phyloP scores from a whole-genome alignment of 2,329 filamentous ascomycete genomes.

The Blastomyces gilchristii region DNA sequence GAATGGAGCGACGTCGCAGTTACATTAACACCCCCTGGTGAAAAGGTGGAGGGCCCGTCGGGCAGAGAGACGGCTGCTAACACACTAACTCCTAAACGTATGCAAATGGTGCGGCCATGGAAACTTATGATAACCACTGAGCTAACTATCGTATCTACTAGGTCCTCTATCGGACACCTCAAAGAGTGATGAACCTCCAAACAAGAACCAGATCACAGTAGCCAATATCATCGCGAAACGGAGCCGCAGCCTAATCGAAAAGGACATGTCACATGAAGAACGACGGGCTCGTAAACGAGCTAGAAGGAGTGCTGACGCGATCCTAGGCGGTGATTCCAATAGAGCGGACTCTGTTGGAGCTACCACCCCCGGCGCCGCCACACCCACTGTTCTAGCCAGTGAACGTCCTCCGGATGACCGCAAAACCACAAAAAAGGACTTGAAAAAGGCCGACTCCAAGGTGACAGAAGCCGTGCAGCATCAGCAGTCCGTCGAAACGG shows the following conservation, averaged over 20 bases:
- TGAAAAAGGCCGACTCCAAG: conserved; percentile 63
- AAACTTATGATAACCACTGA: conserved; percentile 20
- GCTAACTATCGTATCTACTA: conserved; percentile 19
- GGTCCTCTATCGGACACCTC: conserved; percentile 29
- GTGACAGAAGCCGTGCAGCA: conserved; percentile 69
- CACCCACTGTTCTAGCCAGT: conserved; percentile 24
- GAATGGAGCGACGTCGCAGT: conserved; percentile 65
- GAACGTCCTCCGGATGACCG: conserved; percentile 50
- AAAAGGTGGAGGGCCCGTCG: conserved; percentile 21
- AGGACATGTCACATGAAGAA: conserved; percentile 64
- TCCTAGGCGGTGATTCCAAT: conserved; percentile 38
- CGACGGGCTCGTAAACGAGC: conserved; percentile 57
- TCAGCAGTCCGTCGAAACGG: conserved; percentile 72
- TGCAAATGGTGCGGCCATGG: conserved; percentile 12
- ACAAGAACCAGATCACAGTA: conserved; percentile 20
- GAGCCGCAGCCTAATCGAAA: conserved; percentile 53
- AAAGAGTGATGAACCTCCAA: conserved; percentile 20
- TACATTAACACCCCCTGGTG: conserved; percentile 35
- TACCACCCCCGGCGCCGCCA: conserved; percentile 50
- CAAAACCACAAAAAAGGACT: conserved; percentile 81
- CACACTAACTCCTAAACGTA: conserved; percentile 33
- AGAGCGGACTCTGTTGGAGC: conserved; percentile 49
- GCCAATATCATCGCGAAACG: conserved; percentile 38
- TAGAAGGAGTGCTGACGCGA: conserved; percentile 48
- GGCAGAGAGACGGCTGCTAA: conserved; percentile 11